Percentiles rank a stretch among this genome's conserved stretches.
Conservation (phyloP, 345 rosid genomes). For the Firmiana major region DNA sequence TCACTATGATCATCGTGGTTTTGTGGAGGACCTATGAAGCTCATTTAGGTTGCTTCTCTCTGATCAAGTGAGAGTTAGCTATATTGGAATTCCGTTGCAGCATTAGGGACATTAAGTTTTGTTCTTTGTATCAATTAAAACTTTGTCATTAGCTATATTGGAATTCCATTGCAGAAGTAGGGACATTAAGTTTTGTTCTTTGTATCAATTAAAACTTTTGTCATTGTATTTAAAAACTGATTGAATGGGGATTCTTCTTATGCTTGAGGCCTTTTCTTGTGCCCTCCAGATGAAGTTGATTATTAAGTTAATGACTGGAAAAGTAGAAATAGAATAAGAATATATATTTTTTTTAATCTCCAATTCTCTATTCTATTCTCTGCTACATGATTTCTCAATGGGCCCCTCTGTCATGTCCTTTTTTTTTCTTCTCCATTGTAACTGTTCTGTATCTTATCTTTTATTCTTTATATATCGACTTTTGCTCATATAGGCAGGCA, state of each 20-base stretch:
- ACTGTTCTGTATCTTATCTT: too few species aligned
- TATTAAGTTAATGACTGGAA: slow-evolving; percentile 35
- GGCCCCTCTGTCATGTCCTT: too few species aligned
- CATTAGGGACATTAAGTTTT: slow-evolving; percentile 29
- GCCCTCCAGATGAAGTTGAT: slow-evolving; percentile 25
- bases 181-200: slow-evolving; percentile 24
- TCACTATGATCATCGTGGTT: slow-evolving; percentile 14
- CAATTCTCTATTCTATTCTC: background rate
- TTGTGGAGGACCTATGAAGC: slow-evolving; percentile 13
- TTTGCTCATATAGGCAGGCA: too few species aligned
- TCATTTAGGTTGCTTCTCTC: slow-evolving; percentile 11
- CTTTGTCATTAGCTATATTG: slow-evolving; percentile 18
- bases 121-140: slow-evolving; percentile 18
- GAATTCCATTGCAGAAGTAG: slow-evolving; percentile 29
- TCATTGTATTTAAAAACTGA: slow-evolving; percentile 25
- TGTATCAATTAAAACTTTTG: slow-evolving; percentile 17
- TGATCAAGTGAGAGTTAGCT: slow-evolving; percentile 13
- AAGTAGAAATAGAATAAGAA: slow-evolving; percentile 35
- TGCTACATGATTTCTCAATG: background rate
- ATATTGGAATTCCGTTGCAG: slow-evolving; percentile 23
- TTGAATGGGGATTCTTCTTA: slow-evolving; percentile 32
- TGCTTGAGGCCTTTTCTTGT: slow-evolving; percentile 24
- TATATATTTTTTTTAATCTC: background rate
- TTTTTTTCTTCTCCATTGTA: too few species aligned
- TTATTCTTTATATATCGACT: too few species aligned